Evolutionary conservation across 805 yeast species (phyloP).

Genomic region (Wickerhamomyces mucosus): DNA sequence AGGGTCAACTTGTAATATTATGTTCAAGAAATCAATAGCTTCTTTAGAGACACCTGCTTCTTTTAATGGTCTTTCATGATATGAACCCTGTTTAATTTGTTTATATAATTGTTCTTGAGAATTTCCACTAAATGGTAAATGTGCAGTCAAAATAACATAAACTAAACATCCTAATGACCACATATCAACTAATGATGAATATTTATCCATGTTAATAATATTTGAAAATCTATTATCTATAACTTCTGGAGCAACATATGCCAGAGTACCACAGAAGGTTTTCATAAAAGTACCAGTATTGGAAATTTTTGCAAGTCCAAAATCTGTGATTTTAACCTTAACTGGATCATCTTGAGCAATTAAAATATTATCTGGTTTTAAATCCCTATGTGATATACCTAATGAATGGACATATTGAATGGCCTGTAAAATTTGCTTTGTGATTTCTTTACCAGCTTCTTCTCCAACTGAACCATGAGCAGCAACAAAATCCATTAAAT

Average conservation of each 20-base stretch:
- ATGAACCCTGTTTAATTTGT: slow-evolving; percentile 69
- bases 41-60: slow-evolving; percentile 55
- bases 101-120: slow-evolving; percentile 80
- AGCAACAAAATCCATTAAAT: slow-evolving; percentile 93
- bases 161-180: slow-evolving; percentile 97
- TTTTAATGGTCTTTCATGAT: slow-evolving; percentile 65
- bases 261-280: slow-evolving; percentile 95
- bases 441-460: slow-evolving; percentile 78
- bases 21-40: slow-evolving; percentile 64
- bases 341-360: slow-evolving; percentile 90
- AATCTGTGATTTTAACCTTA: slow-evolving; percentile 86
- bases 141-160: slow-evolving; percentile 86
- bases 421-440: slow-evolving; percentile 77
- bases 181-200: slow-evolving; percentile 87
- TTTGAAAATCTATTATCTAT: slow-evolving; percentile 31
- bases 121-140: slow-evolving; percentile 88
- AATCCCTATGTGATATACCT: slow-evolving; percentile 93
- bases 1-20: slow-evolving; percentile 73
- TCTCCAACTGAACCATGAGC: slow-evolving; percentile 90
- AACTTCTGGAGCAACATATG: slow-evolving; percentile 96
- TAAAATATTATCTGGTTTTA: slow-evolving; percentile 92
- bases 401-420: slow-evolving; percentile 78
- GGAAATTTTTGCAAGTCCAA: slow-evolving; percentile 89
- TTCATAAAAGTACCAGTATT: slow-evolving; percentile 81
- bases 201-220: slow-evolving; percentile 27